Percentiles rank a stretch among this genome's conserved stretches.
These are phyloP conservation scores for Rhododendron williamsianum DNA, from an alignment of 148 eudicot genomes.

Conservation along the genomic window DNA sequence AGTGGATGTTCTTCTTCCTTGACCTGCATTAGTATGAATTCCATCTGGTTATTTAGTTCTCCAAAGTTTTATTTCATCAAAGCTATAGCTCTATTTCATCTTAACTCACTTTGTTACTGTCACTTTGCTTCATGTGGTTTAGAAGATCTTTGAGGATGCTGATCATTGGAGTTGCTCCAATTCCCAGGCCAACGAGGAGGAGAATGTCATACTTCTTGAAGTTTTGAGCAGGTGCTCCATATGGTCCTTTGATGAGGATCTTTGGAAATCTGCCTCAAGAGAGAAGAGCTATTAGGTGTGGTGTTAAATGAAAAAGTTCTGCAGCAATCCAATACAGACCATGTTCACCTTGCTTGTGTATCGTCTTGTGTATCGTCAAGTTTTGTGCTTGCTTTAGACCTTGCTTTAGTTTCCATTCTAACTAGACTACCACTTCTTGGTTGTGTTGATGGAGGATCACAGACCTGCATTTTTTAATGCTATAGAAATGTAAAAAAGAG, in stretches of 20 bases:
- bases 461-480: conserved; percentile 42
- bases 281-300: conserved; percentile 1
- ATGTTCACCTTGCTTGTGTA: conserved; percentile 38
- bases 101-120: conserved; percentile 12
- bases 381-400: conserved; percentile 30
- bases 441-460: conserved; percentile 36
- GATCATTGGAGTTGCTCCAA: conserved; percentile 96
- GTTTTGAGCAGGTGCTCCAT: conserved; percentile 95
- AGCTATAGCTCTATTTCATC: neutral
- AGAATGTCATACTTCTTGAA: conserved; percentile 81
- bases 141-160: conserved; percentile 90
- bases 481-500: neutral
- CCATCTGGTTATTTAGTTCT: neutral
- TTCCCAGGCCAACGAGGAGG: conserved; percentile 82
- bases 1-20: conserved; percentile 15
- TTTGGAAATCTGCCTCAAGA: conserved; percentile 58
- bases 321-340: neutral
- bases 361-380: conserved; percentile 7
- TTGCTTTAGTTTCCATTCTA: conserved; percentile 63
- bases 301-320: neutral
- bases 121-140: conserved; percentile 37
- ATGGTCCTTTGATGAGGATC: conserved; percentile 82
- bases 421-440: conserved; percentile 52
- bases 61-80: neutral
- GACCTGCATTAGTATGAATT: conserved; percentile 25